Percentiles rank a stretch among this genome's conserved stretches.
Conservation (phyloP, 805 yeast species). For the Pichia rugopelliculosa region DNA sequence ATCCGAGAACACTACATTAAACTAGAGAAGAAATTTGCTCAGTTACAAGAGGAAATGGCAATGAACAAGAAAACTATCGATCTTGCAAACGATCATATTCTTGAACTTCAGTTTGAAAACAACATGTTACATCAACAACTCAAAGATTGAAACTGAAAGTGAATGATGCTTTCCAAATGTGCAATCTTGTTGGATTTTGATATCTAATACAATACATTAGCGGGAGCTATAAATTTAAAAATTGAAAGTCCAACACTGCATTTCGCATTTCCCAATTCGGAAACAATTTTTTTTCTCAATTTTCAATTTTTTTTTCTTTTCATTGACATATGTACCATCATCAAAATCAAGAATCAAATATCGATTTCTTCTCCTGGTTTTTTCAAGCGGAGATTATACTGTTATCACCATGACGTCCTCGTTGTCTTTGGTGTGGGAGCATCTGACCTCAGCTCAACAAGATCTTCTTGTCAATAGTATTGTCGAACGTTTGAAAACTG, state of each 20-base stretch:
- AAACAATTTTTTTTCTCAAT: not conserved
- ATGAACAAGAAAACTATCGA: constrained; percentile 40
- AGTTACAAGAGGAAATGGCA: constrained; percentile 27
- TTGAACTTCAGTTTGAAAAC: constrained; percentile 43
- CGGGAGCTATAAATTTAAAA: too few relatives aligned
- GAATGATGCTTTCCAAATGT: too few relatives aligned
- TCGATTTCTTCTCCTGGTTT: not conserved
- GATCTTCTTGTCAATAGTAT: constrained; percentile 6
- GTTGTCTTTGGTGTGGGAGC: constrained; percentile 5
- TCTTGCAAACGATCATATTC: constrained; percentile 41
- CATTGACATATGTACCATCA: not conserved
- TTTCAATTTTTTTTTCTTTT: not conserved
- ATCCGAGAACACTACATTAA: constrained; percentile 21
- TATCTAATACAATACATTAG: too few relatives aligned
- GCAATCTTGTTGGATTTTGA: too few relatives aligned
- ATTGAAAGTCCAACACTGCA: too few relatives aligned
- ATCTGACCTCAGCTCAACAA: constrained; percentile 11
- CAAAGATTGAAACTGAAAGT: not conserved
- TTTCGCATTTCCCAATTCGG: not conserved
- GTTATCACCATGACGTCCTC: constrained; percentile 1
- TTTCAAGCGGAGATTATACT: too few relatives aligned
- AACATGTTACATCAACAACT: constrained; percentile 31
- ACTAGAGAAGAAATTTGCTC: constrained; percentile 14
- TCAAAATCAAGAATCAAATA: not conserved
- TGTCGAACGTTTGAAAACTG: constrained; percentile 2